A percentile compares a stretch with the other conserved stretches of the same genome.
Conservation (phyloP, 2,329 filamentous ascomycete species). For the Aureobasidium namibiae region DNA sequence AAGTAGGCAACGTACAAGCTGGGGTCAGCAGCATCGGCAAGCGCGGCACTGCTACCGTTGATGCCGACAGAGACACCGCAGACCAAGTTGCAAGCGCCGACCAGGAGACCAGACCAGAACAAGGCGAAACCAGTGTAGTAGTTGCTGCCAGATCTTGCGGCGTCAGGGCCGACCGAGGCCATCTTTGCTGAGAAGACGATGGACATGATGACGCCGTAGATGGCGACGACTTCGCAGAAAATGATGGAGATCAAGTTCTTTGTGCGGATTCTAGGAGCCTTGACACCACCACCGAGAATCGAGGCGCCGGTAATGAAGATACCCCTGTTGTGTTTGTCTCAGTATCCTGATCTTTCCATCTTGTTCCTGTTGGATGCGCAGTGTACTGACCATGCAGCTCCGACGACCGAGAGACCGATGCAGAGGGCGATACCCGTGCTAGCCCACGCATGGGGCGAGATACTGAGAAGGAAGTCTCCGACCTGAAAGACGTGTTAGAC, state of each 20-base stretch:
- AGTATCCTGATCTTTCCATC: background rate
- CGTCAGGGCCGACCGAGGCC: conserved; percentile 53
- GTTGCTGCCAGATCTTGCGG: conserved; percentile 64
- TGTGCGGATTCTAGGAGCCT: conserved; percentile 92
- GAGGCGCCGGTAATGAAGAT: conserved; percentile 98
- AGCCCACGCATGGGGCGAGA: conserved; percentile 93
- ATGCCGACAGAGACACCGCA: conserved; percentile 96
- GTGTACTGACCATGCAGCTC: conserved; percentile 78
- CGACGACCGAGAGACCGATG: conserved; percentile 91
- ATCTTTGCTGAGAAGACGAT: conserved; percentile 96
- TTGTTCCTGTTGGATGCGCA: background rate
- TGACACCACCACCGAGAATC: conserved; percentile 93
- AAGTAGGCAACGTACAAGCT: conserved; percentile 59
- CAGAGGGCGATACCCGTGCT: conserved; percentile 84
- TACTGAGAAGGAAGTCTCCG: conserved; percentile 85
- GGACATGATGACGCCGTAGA: conserved; percentile 99
- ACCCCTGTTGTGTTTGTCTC: conserved; percentile 54
- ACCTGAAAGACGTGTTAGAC: conserved; percentile 45
- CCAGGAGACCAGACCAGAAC: conserved; percentile 92
- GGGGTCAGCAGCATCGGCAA: conserved; percentile 90
- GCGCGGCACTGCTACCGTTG: conserved; percentile 91
- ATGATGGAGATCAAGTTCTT: conserved; percentile 99
- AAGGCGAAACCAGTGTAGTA: conserved; percentile 93
- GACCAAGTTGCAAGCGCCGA: conserved; percentile 90
- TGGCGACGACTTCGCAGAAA: conserved; percentile 99